phyloP scores from a whole-genome alignment of 2,329 filamentous ascomycete species.

The Pseudogymnoascus sp. region DNA sequence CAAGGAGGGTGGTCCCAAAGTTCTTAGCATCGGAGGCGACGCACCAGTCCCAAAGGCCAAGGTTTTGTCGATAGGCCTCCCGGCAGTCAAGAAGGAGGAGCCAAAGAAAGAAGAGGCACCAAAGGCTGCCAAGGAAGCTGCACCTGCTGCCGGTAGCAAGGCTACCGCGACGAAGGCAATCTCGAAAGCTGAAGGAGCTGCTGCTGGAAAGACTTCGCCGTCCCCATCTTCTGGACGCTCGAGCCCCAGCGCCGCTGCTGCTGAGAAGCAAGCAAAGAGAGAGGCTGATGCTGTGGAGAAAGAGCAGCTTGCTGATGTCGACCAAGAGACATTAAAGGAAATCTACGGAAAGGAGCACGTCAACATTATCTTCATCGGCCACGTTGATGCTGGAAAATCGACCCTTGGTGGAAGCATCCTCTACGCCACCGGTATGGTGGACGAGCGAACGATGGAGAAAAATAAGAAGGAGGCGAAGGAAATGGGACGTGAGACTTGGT shows the following conservation, averaged over 20 bases:
- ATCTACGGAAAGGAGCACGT: constrained; percentile 91
- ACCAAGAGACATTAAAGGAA: constrained; percentile 81
- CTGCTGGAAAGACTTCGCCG: constrained; percentile 67
- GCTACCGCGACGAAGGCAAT: constrained; percentile 82
- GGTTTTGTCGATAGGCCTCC: constrained; percentile 66
- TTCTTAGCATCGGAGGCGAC: constrained; percentile 55
- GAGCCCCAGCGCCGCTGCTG: constrained; percentile 60
- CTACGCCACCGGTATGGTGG: constrained; percentile 96
- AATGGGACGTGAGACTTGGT: constrained; percentile 94
- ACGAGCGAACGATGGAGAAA: constrained; percentile 96
- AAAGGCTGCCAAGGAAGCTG: constrained; percentile 38
- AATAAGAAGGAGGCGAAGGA: constrained; percentile 97
- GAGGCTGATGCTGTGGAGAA: constrained; percentile 78
- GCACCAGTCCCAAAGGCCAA: constrained; percentile 45
- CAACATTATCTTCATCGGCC: constrained; percentile 96
- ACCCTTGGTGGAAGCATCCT: constrained; percentile 91
- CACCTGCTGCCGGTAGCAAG: constrained; percentile 63
- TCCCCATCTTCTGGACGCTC: constrained; percentile 76
- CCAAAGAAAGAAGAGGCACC: constrained; percentile 33
- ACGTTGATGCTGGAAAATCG: constrained; percentile 97
- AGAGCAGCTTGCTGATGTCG: constrained; percentile 60
- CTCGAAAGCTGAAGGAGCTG: constrained; percentile 66
- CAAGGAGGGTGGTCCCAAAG: constrained; percentile 54
- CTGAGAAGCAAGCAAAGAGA: constrained; percentile 47
- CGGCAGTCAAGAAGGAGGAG: constrained; percentile 47